Evolutionary conservation across 306 rosid genomes (phyloP), one percentile per base, ranked within the genome.

Genomic region (Sesbania bispinosa): DNA sequence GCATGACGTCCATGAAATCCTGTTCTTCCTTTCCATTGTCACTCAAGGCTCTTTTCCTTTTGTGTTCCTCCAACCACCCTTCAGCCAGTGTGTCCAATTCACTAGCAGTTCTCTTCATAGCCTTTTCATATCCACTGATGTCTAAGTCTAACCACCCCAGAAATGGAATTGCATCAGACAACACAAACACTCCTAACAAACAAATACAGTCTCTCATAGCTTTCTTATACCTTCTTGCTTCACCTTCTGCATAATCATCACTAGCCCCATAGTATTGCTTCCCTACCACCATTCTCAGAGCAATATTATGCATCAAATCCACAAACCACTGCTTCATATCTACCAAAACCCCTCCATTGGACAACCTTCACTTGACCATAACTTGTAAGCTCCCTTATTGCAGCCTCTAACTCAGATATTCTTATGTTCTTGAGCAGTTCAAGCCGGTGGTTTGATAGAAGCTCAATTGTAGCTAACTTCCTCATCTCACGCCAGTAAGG

Each of bases 291-390:
- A 84, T 73, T 63, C 75, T 84, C 61, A 81, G 15, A 61, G 43
- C 26, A 33, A 87, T 57, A 57, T 69, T 84, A 9, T 8, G 74
- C 0, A 73, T 79, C 74, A 84, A 77, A 42, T 84, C 82, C 5
- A 83, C 81, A 70, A 86, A 83, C 86, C 85, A 84, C 71, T 73
- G 47, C 77, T 81, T 86, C 86, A 80, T 83, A 30, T 83, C 86
- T 29, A 81, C 85, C 75, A 79, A 72, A 81, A 69, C 59, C 23
- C 86, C 79, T 50, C 5, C 72, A 53, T 68, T 14, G 58, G 74
- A 68, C 75, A 61, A 51, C 76, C 82, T 66, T 77, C 36, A 2
- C 50, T 52, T 27, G 10, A 32, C 75, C 84, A 76, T 5, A 73
- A 73, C 47, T 68, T 48, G 2, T 69, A 46, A 71, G 62, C 39